Evolutionary conservation across 768 basidiomycete species (phyloP).

Genomic region (Mycena albidolilacea): DNA sequence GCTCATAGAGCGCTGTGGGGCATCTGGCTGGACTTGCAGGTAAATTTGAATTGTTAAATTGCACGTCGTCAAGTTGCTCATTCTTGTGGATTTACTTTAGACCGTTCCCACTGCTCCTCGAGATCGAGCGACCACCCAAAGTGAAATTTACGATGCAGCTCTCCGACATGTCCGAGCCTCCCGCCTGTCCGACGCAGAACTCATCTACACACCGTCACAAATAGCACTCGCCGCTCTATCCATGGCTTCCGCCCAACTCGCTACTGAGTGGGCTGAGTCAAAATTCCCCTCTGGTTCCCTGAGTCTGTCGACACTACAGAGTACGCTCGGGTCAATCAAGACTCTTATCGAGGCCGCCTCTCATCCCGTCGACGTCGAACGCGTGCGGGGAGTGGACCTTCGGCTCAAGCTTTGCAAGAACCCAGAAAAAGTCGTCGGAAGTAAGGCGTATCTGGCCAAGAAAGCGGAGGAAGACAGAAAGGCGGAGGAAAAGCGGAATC

Average conservation of each 20-base stretch:
- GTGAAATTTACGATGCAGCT: constrained; percentile 75
- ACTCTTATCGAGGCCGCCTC: constrained; percentile 68
- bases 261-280: constrained; percentile 71
- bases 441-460: constrained; percentile 81
- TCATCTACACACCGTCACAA: constrained; percentile 94
- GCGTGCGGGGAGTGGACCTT: constrained; percentile 91
- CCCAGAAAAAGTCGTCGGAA: constrained; percentile 96
- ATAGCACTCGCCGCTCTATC: constrained; percentile 89
- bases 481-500: constrained; percentile 77
- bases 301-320: constrained; percentile 50
- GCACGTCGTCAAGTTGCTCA: not conserved
- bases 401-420: constrained; percentile 92
- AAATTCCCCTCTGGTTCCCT: constrained; percentile 46
- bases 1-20: constrained; percentile 92
- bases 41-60: constrained; percentile 44
- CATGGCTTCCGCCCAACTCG: constrained; percentile 72
- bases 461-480: constrained; percentile 80
- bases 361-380: constrained; percentile 81
- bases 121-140: constrained; percentile 57
- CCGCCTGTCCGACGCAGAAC: constrained; percentile 91
- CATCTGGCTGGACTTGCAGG: constrained; percentile 90
- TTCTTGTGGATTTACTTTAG: constrained; percentile 52
- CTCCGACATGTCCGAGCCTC: constrained; percentile 80
- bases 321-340: constrained; percentile 68
- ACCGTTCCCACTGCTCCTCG: constrained; percentile 67